These are phyloP conservation scores for Colletotrichum theobromicola DNA, from an alignment of 2,329 filamentous ascomycete genomes.

Conservation along the genomic window DNA sequence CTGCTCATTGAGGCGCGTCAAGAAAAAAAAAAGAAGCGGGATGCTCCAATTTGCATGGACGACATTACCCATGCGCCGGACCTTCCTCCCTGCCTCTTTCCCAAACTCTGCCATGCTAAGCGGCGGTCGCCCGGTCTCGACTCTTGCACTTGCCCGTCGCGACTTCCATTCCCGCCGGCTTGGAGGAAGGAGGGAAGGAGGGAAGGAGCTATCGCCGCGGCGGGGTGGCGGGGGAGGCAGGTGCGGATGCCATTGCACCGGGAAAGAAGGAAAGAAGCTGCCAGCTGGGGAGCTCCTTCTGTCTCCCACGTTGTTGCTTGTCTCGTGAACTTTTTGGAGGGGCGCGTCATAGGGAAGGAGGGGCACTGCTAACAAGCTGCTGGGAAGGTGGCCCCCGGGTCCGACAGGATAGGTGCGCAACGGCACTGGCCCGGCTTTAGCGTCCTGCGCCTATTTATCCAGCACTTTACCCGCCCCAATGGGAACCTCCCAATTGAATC, in stretches of 20 bases:
- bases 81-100: background rate
- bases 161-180: background rate
- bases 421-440: conserved; percentile 11
- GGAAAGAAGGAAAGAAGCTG: background rate
- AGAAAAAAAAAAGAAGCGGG: background rate
- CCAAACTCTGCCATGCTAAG: background rate
- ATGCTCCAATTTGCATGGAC: background rate
- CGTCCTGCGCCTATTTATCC: conserved; percentile 13
- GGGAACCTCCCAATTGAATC: background rate
- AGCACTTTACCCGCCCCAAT: conserved; percentile 21
- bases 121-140: background rate
- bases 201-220: background rate
- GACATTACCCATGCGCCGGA: background rate
- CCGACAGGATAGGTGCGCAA: conserved; percentile 16
- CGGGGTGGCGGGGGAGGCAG: background rate
- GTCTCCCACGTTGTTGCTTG: background rate
- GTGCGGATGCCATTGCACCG: background rate
- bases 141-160: background rate
- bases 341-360: background rate
- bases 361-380: background rate
- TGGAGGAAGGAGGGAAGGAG: background rate
- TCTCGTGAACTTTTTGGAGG: background rate
- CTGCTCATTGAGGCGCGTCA: conserved; percentile 10
- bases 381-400: background rate
- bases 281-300: background rate